phyloP scores from a whole-genome alignment of 192 early-diverging fungal genomes.

The Helicostylum pulchrum region DNA sequence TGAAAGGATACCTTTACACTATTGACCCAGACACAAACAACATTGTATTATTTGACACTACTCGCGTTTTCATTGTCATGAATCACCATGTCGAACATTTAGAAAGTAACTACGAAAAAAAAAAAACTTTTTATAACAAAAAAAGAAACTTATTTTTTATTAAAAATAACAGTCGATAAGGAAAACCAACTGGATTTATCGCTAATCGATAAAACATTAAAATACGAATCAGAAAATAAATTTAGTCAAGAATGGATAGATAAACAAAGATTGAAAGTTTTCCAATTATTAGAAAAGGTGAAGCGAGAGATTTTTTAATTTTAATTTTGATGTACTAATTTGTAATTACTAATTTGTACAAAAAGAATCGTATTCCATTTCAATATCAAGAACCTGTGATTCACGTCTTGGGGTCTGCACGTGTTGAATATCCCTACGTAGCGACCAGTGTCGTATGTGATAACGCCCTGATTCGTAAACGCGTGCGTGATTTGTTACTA shows the following conservation, averaged over 20 bases:
- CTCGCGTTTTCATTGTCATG: neutral
- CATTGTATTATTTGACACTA: neutral
- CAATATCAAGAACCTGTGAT: constrained; percentile 30
- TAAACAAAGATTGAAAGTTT: neutral
- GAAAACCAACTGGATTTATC: neutral
- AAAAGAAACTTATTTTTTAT: neutral
- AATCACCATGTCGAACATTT: neutral
- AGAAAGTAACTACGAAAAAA: neutral
- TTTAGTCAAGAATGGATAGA: neutral
- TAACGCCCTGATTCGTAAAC: constrained; percentile 41
- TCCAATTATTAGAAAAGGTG: constrained; percentile 14
- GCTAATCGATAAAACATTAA: neutral
- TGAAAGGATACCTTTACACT: constrained; percentile 1
- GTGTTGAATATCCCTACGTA: constrained; percentile 44
- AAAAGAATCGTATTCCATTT: constrained; percentile 37
- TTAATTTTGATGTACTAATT: neutral
- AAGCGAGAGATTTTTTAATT: neutral
- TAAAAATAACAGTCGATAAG: neutral
- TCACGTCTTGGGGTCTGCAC: constrained; percentile 39
- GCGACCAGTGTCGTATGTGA: constrained; percentile 39
- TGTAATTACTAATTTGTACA: neutral
- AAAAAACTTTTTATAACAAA: neutral
- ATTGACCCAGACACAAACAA: neutral
- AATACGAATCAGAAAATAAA: neutral
- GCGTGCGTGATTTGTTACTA: constrained; percentile 43